Evolutionary conservation across 2,329 filamentous ascomycete species (phyloP).

Genomic region (Aspergillus quadrilineatus): DNA sequence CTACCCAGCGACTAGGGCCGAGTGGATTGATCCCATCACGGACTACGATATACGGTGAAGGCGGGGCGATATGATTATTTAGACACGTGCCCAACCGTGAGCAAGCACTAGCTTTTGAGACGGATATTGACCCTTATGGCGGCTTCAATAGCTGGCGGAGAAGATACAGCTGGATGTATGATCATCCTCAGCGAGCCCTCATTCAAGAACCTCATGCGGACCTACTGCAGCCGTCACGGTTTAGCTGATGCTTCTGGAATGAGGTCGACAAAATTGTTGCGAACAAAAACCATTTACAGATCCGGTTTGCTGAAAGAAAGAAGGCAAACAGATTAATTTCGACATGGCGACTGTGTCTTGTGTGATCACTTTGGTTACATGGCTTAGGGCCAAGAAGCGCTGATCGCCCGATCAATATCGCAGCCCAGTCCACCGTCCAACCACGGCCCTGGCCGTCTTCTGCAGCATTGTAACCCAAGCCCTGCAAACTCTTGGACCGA

Average conservation of each 20-base stretch:
- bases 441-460: neutral
- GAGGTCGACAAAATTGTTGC: neutral
- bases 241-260: neutral
- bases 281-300: neutral
- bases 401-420: constrained; percentile 8
- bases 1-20: neutral
- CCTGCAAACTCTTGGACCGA: neutral
- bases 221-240: neutral
- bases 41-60: too few species aligned
- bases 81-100: neutral
- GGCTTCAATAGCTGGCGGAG: neutral
- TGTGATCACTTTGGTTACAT: constrained; percentile 7
- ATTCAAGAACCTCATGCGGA: neutral
- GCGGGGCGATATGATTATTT: neutral
- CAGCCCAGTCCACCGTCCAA: neutral
- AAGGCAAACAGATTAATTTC: neutral
- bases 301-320: neutral
- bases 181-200: neutral
- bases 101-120: neutral
- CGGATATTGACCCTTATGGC: neutral
- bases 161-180: neutral
- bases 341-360: neutral
- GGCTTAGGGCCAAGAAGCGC: constrained; percentile 6
- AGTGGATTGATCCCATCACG: neutral
- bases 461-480: constrained; percentile 11